Conservation (phyloP, 202 grass and related monocot genomes). For the Eragrostis tef region DNA sequence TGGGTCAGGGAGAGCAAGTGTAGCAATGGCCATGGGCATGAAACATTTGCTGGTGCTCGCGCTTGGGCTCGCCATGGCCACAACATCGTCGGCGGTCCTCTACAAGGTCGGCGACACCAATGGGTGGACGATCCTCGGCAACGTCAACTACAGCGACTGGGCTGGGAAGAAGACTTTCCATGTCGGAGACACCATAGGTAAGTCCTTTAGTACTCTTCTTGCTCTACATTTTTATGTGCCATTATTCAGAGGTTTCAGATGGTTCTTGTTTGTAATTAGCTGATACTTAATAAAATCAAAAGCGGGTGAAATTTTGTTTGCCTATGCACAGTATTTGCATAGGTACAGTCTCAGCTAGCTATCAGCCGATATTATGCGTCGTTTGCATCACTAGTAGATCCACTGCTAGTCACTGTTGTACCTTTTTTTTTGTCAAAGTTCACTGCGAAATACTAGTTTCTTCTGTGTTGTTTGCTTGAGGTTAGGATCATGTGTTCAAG, state of each 20-base stretch:
- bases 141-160: slow-evolving; percentile 73
- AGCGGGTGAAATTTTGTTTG: not conserved
- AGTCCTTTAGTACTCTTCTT: slow-evolving; percentile 29
- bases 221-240: not conserved
- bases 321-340: not conserved
- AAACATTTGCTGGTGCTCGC: slow-evolving; percentile 45
- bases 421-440: slow-evolving; percentile 3
- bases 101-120: slow-evolving; percentile 65
- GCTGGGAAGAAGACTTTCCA: slow-evolving; percentile 50
- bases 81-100: slow-evolving; percentile 55
- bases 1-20: not conserved
- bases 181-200: slow-evolving; percentile 65
- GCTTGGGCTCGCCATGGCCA: slow-evolving; percentile 51
- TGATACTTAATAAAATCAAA: too few species aligned
- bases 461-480: not conserved
- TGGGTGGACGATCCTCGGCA: slow-evolving; percentile 85
- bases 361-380: too few species aligned
- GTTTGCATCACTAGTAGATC: too few species aligned
- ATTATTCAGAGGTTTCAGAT: not conserved
- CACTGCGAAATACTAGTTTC: not conserved
- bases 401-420: not conserved
- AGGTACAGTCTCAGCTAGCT: too few species aligned
- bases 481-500: not conserved
- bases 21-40: slow-evolving; percentile 33
- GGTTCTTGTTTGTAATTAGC: not conserved